Conservation (phyloP, 345 rosid species). For the Kernera saxatilis region DNA sequence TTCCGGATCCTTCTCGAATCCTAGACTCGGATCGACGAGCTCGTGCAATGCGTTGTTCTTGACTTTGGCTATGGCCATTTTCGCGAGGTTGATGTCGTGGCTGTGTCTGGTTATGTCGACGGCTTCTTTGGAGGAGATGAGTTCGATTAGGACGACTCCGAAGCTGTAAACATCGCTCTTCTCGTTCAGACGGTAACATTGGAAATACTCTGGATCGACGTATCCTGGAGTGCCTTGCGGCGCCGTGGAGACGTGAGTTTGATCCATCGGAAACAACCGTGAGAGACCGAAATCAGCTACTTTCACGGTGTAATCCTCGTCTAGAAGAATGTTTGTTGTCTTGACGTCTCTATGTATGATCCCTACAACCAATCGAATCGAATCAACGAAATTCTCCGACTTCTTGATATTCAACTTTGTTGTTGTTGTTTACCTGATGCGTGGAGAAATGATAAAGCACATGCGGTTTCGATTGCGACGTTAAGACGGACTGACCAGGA, state of each 20-base stretch:
- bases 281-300: slow-evolving; percentile 98
- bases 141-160: slow-evolving; percentile 77
- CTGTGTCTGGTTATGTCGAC: slow-evolving; percentile 65
- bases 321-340: slow-evolving; percentile 81
- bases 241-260: slow-evolving; percentile 81
- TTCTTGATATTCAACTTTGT: neutral
- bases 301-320: slow-evolving; percentile 50
- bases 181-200: slow-evolving; percentile 68
- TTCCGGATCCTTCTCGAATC: slow-evolving; percentile 42
- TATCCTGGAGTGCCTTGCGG: slow-evolving; percentile 98
- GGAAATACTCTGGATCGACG: slow-evolving; percentile 81
- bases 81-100: slow-evolving; percentile 65
- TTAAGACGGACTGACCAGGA: slow-evolving; percentile 67
- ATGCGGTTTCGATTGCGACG: slow-evolving; percentile 80
- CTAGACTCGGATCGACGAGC: slow-evolving; percentile 65
- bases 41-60: slow-evolving; percentile 59
- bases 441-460: slow-evolving; percentile 67
- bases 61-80: slow-evolving; percentile 68
- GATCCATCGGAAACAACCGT: slow-evolving; percentile 61
- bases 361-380: neutral
- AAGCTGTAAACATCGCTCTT: slow-evolving; percentile 93
- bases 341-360: slow-evolving; percentile 88
- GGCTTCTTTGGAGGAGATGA: slow-evolving; percentile 58
- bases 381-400: neutral
- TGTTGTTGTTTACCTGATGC: slow-evolving; percentile 20